Conservation (phyloP, 495 filamentous ascomycete genomes). For the Neurospora pannonica region DNA sequence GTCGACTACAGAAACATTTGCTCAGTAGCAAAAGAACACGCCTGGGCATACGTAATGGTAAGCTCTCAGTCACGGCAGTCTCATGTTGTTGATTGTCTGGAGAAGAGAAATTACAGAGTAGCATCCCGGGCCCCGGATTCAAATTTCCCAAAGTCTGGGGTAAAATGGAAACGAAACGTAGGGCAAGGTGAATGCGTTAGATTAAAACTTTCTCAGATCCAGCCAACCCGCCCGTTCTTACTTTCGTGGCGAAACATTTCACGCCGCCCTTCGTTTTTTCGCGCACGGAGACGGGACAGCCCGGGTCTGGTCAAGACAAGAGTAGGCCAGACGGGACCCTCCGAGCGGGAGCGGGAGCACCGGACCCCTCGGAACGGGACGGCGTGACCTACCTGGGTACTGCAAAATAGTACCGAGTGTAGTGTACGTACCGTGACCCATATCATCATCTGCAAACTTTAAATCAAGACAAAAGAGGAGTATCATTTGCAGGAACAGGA, state of each 20-base stretch:
- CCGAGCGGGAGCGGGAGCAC: not conserved
- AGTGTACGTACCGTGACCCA: not conserved
- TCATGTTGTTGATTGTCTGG: not conserved
- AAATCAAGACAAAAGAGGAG: not conserved
- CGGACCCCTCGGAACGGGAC: not conserved
- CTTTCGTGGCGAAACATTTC: not conserved
- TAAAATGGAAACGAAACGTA: not conserved
- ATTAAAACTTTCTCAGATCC: not conserved
- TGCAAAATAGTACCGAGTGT: not conserved
- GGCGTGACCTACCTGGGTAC: not conserved
- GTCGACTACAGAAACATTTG: not conserved
- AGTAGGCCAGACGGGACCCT: not conserved
- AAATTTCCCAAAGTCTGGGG: not conserved
- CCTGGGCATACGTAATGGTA: not conserved
- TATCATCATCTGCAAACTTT: not conserved
- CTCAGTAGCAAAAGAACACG: not conserved
- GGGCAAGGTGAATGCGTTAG: not conserved
- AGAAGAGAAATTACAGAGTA: constrained; percentile 8
- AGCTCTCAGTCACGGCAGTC: not conserved
- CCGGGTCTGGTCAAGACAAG: not conserved
- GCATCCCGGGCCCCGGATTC: constrained; percentile 1
- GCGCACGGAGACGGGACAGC: not conserved
- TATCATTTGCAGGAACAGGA: not conserved
- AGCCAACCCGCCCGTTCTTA: not conserved
- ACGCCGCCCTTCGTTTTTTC: not conserved